phyloP scores from a whole-genome alignment of 2,329 filamentous ascomycete genomes.

The Colletotrichum sp. region DNA sequence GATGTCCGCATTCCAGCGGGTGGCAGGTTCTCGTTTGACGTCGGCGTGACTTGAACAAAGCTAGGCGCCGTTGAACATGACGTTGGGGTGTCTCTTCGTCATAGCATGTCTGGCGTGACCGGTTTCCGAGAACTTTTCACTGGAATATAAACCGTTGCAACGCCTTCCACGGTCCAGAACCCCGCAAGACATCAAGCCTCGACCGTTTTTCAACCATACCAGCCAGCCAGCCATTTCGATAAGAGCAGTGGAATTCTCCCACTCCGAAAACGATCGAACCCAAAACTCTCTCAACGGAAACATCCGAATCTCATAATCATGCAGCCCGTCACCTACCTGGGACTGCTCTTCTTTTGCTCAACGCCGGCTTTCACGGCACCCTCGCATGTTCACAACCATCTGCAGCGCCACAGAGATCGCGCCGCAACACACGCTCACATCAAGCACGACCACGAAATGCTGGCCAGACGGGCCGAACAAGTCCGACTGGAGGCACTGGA shows the following conservation, averaged over 20 bases:
- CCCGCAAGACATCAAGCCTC: background rate
- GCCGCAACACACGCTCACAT: slow-evolving; percentile 10
- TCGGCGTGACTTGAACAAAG: background rate
- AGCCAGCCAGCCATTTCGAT: background rate
- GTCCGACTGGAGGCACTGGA: background rate
- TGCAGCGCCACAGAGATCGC: slow-evolving; percentile 13
- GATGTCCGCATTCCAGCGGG: slow-evolving; percentile 5
- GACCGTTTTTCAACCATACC: background rate
- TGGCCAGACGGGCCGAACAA: background rate
- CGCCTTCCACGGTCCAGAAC: background rate
- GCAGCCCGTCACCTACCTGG: slow-evolving; percentile 3
- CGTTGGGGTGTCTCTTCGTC: slow-evolving; percentile 2
- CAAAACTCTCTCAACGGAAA: background rate
- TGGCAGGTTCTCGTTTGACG: slow-evolving; percentile 7
- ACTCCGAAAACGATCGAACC: background rate
- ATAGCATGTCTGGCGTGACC: background rate
- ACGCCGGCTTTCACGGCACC: background rate
- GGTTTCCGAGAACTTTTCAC: background rate
- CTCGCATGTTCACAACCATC: slow-evolving; percentile 9
- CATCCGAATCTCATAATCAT: background rate
- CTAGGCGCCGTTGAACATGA: slow-evolving; percentile 6
- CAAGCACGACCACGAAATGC: background rate
- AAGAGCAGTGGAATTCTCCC: background rate
- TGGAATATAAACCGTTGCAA: slow-evolving; percentile 2
- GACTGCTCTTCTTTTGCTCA: slow-evolving; percentile 7